Evolutionary conservation across 2,329 filamentous ascomycete species (phyloP), one percentile per base, ranked within the genome.

Genomic region (Penicillium sp.): DNA sequence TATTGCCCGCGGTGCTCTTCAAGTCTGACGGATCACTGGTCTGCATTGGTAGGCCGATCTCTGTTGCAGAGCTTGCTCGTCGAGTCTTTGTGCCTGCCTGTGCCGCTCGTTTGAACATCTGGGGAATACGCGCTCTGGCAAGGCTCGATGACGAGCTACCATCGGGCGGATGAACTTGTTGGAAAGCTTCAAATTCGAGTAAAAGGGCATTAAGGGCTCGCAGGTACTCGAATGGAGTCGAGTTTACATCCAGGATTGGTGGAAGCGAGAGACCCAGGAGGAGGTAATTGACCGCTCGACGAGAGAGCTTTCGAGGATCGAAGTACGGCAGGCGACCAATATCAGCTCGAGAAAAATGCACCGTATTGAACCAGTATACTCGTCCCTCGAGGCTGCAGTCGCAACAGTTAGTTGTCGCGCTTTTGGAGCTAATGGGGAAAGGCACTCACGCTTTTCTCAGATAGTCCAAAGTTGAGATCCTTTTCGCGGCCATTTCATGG

Each of bases 281-380:
- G 47, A 98, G 82, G 68, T 91, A 95, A 68, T 95, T 95, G 42
- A 89, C 94, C 28, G 93, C 91, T 58, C 93, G 87, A 48, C 90
- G 86, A 51, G 88, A 85, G 40, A 96, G 81, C 64, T 91, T 93
- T 54, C 86, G 83, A 3, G 82, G 74, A 49, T 94, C 87, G 64
- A 94, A 91, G 64, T 89, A 95, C 37, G 91, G 84, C 74, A 96
- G 85, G 62, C 85, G 84, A 42, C 79, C 74, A 27, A 97, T 77
- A 67, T 95, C 89, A 24, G 80, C 69, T 61, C 88, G 86, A 55
- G 89, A 87, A 70, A 95, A 95, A 63, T 95, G 86, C 50, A 95
- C 81, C 0, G 93, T 96, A 71, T 96, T 96, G 76, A 97, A 96
- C 90, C 93, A 97, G 74, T 95, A 97, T 34, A 95, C 84, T 48